Evolutionary conservation across 495 filamentous ascomycete genomes (phyloP).

Genomic region (Aspergillus wentii): DNA sequence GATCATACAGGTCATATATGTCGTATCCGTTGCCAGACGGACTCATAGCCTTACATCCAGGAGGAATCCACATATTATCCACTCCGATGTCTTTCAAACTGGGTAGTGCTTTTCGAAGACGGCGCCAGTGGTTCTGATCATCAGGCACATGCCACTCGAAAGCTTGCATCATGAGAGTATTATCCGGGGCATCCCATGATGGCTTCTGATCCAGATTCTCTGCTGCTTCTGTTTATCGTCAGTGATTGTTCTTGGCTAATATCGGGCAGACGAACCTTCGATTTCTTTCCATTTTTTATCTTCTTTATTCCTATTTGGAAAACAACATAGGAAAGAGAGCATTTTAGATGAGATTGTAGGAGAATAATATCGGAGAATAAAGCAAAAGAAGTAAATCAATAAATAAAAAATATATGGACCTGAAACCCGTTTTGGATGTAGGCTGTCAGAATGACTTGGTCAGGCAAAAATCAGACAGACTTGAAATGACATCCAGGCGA

Average conservation of each 20-base stretch:
- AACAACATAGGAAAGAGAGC: conserved; percentile 11
- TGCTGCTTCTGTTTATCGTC: conserved; percentile 15
- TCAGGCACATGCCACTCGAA: conserved; percentile 74
- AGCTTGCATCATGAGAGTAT: conserved; percentile 61
- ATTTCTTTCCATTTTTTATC: conserved; percentile 12
- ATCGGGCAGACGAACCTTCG: conserved; percentile 10
- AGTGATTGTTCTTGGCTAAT: neutral
- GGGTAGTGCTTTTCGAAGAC: conserved; percentile 50
- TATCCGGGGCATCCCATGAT: conserved; percentile 38
- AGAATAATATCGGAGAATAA: too few relatives aligned
- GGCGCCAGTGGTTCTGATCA: conserved; percentile 59
- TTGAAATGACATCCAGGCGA: too few relatives aligned
- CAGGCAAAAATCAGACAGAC: too few relatives aligned
- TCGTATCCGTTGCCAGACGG: conserved; percentile 69
- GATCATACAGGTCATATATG: conserved; percentile 70
- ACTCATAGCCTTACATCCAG: conserved; percentile 65
- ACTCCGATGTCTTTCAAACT: conserved; percentile 56
- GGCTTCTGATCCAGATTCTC: conserved; percentile 23
- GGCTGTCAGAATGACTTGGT: too few relatives aligned
- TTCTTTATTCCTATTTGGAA: conserved; percentile 4
- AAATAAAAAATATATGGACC: too few relatives aligned
- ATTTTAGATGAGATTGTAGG: conserved; percentile 3
- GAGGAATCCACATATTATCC: conserved; percentile 67
- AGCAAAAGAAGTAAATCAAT: too few relatives aligned
- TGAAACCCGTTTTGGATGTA: too few relatives aligned